Conservation (phyloP, 2,329 filamentous ascomycete species). For the Metarhizium album region DNA sequence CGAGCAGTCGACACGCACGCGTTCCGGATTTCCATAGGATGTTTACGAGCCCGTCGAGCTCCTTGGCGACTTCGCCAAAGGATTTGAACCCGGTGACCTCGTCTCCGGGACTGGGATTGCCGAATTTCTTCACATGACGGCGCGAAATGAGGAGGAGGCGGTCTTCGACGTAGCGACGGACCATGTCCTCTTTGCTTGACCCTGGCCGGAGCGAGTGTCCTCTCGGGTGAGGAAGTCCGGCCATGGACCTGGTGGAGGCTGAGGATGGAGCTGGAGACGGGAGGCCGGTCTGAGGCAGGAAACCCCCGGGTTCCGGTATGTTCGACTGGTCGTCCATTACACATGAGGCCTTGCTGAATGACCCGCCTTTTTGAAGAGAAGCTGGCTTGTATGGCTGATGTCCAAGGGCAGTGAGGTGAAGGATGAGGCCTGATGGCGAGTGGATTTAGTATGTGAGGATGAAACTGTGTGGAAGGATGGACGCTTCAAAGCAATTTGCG, state of each 20-base stretch:
- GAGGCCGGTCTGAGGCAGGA: constrained; percentile 33
- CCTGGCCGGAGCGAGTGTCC: constrained; percentile 41
- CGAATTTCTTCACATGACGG: constrained; percentile 50
- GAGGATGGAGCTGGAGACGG: constrained; percentile 46
- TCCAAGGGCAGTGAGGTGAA: neutral
- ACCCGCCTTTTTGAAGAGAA: neutral
- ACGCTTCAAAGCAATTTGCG: too few species aligned
- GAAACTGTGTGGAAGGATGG: too few species aligned
- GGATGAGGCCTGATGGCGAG: too few species aligned
- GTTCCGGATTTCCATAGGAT: constrained; percentile 82
- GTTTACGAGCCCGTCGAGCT: constrained; percentile 66
- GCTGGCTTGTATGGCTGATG: neutral
- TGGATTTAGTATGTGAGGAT: too few species aligned
- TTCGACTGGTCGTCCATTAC: neutral
- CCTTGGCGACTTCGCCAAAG: constrained; percentile 60
- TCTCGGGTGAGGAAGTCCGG: constrained; percentile 44
- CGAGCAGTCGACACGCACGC: constrained; percentile 42
- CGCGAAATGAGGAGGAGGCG: constrained; percentile 42
- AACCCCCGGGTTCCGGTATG: constrained; percentile 34
- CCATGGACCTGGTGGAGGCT: constrained; percentile 28
- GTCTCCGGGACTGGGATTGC: constrained; percentile 32
- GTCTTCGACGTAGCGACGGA: constrained; percentile 45
- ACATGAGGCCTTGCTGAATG: neutral
- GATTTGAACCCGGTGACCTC: constrained; percentile 41
- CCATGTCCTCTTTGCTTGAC: constrained; percentile 48